Evolutionary conservation across 495 filamentous ascomycete genomes (phyloP), one percentile per base, ranked within the genome.

Genomic region (Penicillium tannophilum): DNA sequence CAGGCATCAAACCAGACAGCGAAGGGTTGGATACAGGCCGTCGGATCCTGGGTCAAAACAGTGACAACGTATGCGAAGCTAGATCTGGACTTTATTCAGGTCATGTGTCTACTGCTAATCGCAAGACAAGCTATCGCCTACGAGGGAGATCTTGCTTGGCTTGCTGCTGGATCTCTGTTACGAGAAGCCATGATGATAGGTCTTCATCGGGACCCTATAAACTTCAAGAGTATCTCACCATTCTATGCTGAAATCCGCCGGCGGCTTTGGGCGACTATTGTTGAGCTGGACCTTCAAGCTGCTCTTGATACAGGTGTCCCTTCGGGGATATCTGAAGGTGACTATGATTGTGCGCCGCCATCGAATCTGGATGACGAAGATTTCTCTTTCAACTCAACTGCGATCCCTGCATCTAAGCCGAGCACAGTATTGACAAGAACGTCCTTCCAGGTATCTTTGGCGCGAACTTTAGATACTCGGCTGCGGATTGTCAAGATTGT

Each of bases 111-210:
- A 26, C 14, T 61, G 28, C 17, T 61, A 11, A n/a, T 56, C 24
- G 58, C 44, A 17, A n/a, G 23, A 23, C 58, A 61, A 31, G 52
- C 52, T 17, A 50, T 46, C 4, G 58, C 52, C 1, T 56, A 36
- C 10, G 58, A 61, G n/a, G 58, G 58, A 7, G 58, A 61, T 42
- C 31, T 55, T 19, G 35, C 45, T 16, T 28, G 58, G 24, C 20
- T 56, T 23, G 36, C 20, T 12, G 52, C 52, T 16, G 58, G 58
- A 8, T 56, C 44, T 24, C 58, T 61, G 1, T 0, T 56, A 3
- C 58, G 58, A 50, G 58, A 61, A 12, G 58, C 58, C 4, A 51
- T 61, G 20, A 49, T 55, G 46, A 56, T 61, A 35, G 58, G 58
- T 6, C 58, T 61, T 6, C 58, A 61, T 52, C 26, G 52, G 5